These are phyloP conservation scores for Verticillium nubilum DNA, from an alignment of 2,329 filamentous ascomycete genomes.

Conservation along the genomic window DNA sequence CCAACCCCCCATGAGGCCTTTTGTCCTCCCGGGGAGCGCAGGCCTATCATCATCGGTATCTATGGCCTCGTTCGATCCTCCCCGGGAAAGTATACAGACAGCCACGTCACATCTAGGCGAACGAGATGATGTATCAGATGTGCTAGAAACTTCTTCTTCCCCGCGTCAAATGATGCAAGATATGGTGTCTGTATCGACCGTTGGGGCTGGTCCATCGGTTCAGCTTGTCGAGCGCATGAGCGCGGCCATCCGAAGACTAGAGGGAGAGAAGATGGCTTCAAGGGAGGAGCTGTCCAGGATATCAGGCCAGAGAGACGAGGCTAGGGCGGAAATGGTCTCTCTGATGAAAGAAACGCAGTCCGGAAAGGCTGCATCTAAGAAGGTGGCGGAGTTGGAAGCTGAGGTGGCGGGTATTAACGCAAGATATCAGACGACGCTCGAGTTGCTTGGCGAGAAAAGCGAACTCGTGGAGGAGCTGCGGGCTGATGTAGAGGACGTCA, in stretches of 20 bases:
- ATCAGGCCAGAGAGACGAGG: slow-evolving; percentile 82
- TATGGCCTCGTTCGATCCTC: slow-evolving; percentile 41
- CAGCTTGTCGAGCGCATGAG: slow-evolving; percentile 96
- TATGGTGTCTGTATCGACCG: slow-evolving; percentile 82
- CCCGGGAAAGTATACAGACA: slow-evolving; percentile 29
- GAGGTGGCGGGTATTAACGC: slow-evolving; percentile 65
- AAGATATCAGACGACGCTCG: slow-evolving; percentile 84
- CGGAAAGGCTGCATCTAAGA: slow-evolving; percentile 54
- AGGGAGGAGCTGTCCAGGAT: slow-evolving; percentile 82
- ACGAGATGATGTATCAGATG: slow-evolving; percentile 43
- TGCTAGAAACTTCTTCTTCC: slow-evolving; percentile 50
- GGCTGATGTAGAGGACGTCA: slow-evolving; percentile 86
- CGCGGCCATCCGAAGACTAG: slow-evolving; percentile 81
- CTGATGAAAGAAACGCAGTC: slow-evolving; percentile 83
- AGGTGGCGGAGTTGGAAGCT: slow-evolving; percentile 59
- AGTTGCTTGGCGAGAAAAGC: slow-evolving; percentile 95
- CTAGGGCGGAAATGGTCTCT: slow-evolving; percentile 81
- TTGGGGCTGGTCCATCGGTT: slow-evolving; percentile 84
- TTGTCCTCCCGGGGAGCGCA: slow-evolving; percentile 32
- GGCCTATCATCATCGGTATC: slow-evolving; percentile 29
- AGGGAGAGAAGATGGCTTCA: slow-evolving; percentile 83
- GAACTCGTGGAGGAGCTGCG: slow-evolving; percentile 88
- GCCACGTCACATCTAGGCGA: slow-evolving; percentile 39
- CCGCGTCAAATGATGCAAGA: slow-evolving; percentile 72
- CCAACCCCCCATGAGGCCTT: slow-evolving; percentile 37